Base-by-base conservation (phyloP, 1,139 yeast genomes). In the Zygotorulaspora mrakii region DNA sequence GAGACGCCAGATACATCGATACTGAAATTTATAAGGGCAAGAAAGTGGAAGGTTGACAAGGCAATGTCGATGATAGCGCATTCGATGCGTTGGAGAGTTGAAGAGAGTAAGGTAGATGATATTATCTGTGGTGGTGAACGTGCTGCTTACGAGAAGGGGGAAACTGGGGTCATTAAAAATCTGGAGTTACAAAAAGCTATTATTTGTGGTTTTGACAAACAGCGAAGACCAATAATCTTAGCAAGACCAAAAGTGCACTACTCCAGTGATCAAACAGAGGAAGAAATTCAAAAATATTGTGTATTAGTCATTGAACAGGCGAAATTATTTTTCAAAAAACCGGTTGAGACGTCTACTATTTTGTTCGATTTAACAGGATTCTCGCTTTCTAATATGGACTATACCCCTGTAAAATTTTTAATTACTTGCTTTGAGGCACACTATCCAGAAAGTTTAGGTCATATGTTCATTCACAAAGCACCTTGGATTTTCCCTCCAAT, bases 401-500 rank as follows among this genome's bases (percentile, higher is more conserved):
- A 83, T 55, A 71, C 74, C 5, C 86, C 94, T 3, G 88, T 86
- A 39, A 82, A 82, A 62, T 86, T 82, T 64, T 73, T 87, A 64
- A 77, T 84, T 45, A 71, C 75, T 40, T 77, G 85, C 46, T 84
- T 87, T 58, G 95, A 87, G 65, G 87, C 87, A 1, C 88, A 85
- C 59, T 87, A 85, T 60, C 96, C 96, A 1, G 96, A 87, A 62
- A 79, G 82, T 37, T 70, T 87, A 35, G 94, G 94, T 12, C 74
- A 74, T 40, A 64, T 87, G 38, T 70, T 84, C 55, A 78, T 87
- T 47, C 94, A 87, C 65, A 82, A 82, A 52, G 95, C 95, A 0
- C 96, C 96, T 5, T 84, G 95, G 94, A 73, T 87, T 33, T 87
- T 87, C 68, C 75, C 80, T 46, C 85, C 94, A 22, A 82, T 86